Evolutionary conservation across 345 rosid genomes (phyloP).

Genomic region (Eucalyptus cloeziana): DNA sequence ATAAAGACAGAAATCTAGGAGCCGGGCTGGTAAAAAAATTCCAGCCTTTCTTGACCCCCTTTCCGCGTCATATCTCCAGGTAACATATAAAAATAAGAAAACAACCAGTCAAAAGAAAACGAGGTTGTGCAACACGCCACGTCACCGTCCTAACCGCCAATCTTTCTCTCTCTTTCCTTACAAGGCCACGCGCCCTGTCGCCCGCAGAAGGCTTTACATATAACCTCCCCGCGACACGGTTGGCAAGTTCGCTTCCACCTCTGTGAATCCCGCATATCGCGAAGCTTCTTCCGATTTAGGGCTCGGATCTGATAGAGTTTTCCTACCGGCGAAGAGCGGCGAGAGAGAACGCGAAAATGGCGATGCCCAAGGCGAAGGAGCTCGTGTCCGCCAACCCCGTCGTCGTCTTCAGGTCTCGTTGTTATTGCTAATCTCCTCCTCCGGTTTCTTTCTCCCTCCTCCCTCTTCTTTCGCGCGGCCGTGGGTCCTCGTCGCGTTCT

Average conservation of each 20-base stretch:
- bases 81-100: neutral
- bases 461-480: neutral
- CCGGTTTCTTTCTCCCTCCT: neutral
- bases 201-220: no score
- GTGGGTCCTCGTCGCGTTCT: neutral
- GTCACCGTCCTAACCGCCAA: neutral
- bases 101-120: neutral
- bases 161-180: neutral
- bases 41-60: neutral
- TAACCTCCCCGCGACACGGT: no score
- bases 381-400: constrained; percentile 41
- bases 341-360: constrained; percentile 10
- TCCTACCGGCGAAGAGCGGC: neutral
- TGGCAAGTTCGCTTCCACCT: neutral
- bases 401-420: constrained; percentile 56
- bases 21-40: neutral
- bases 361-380: constrained; percentile 51
- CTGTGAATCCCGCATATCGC: neutral
- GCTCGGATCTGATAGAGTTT: neutral
- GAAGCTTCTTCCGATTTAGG: neutral
- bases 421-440: neutral
- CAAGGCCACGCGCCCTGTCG: neutral
- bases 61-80: neutral
- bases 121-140: neutral
- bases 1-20: neutral